phyloP scores from a whole-genome alignment of 257 asterid species.

The Nicotiana attenuata region DNA sequence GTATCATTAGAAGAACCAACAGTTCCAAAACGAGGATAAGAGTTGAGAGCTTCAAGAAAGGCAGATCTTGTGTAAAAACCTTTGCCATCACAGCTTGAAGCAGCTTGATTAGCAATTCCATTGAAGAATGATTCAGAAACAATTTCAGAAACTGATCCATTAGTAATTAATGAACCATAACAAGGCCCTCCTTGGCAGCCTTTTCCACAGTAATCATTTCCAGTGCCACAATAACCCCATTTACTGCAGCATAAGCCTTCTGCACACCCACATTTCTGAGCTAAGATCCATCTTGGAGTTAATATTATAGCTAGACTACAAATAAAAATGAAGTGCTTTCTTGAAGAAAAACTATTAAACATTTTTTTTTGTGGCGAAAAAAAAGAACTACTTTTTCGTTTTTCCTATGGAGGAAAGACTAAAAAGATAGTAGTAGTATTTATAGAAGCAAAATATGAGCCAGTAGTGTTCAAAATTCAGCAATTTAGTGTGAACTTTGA shows the following conservation, averaged over 20 bases:
- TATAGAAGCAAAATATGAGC: neutral
- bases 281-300: slow-evolving; percentile 2
- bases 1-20: slow-evolving; percentile 28
- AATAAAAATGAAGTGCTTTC: neutral
- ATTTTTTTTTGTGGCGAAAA: neutral
- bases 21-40: slow-evolving; percentile 31
- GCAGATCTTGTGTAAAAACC: slow-evolving; percentile 41
- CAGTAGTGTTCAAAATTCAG: neutral
- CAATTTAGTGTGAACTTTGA: neutral
- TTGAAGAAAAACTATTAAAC: neutral
- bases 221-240: slow-evolving; percentile 40
- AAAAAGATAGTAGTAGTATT: neutral
- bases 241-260: slow-evolving; percentile 35
- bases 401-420: neutral
- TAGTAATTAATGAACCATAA: slow-evolving; percentile 15
- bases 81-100: slow-evolving; percentile 27
- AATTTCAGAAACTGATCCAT: slow-evolving; percentile 16
- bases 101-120: slow-evolving; percentile 30
- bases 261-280: slow-evolving; percentile 40
- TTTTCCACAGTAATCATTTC: slow-evolving; percentile 29
- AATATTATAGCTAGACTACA: neutral
- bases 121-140: slow-evolving; percentile 29
- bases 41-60: slow-evolving; percentile 33
- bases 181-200: slow-evolving; percentile 40
- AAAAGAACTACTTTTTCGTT: no score